Evolutionary conservation across 306 rosid species (phyloP).

Genomic region (Cucurbita ficifolia): DNA sequence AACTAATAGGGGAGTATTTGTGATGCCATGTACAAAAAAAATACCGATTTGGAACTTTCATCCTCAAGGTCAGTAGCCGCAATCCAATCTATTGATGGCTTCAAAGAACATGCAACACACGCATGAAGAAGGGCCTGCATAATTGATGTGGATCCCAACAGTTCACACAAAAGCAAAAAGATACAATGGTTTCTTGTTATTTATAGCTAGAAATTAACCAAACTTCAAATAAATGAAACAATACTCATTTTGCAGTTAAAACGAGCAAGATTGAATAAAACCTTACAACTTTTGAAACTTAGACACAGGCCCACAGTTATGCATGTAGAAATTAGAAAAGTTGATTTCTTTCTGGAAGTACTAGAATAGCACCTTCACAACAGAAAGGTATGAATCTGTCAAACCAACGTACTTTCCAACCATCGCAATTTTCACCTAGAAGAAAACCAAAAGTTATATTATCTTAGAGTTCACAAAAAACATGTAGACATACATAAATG

Average conservation of each 20-base stretch:
- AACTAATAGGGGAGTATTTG: conserved; percentile 6
- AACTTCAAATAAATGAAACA: background rate
- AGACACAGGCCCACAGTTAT: background rate
- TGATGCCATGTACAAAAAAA: conserved; percentile 11
- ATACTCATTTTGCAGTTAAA: conserved; percentile 3
- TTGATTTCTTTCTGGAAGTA: background rate
- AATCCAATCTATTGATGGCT: conserved; percentile 90
- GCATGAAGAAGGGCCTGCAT: conserved; percentile 97
- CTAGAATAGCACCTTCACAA: conserved; percentile 54
- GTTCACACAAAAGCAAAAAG: background rate
- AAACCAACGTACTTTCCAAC: conserved; percentile 97
- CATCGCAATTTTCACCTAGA: conserved; percentile 90
- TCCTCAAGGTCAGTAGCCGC: conserved; percentile 99
- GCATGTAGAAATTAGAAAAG: background rate
- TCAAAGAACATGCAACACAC: conserved; percentile 66
- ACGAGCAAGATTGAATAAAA: background rate
- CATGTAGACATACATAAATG: conserved; percentile 4
- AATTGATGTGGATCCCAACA: background rate
- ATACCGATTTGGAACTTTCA: conserved; percentile 62
- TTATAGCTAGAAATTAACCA: background rate
- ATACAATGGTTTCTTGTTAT: background rate
- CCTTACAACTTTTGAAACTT: background rate
- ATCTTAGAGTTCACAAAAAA: conserved; percentile 3
- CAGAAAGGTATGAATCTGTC: conserved; percentile 92
- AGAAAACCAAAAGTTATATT: conserved; percentile 15